phyloP scores from a whole-genome alignment of 1,284 basidiomycete genomes.

The Somion occarium region DNA sequence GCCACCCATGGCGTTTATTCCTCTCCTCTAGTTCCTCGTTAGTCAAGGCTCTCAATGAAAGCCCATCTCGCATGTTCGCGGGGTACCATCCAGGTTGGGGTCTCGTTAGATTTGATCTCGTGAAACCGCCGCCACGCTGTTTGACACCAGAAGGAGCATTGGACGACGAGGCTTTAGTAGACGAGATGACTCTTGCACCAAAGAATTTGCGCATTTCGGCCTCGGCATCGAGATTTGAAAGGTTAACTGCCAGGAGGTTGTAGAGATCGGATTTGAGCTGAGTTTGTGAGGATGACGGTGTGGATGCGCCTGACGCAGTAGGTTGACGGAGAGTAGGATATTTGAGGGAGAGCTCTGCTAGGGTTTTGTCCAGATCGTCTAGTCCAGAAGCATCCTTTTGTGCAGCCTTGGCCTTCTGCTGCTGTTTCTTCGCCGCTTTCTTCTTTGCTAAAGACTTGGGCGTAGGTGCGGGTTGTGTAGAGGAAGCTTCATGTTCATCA shows the following conservation, averaged over 20 bases:
- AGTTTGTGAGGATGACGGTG: conserved; percentile 19
- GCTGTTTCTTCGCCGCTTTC: conserved; percentile 48
- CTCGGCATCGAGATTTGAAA: conserved; percentile 79
- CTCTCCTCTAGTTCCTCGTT: conserved; percentile 50
- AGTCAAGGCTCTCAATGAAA: conserved; percentile 57
- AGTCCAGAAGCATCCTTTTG: conserved; percentile 41
- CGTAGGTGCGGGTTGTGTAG: conserved; percentile 22
- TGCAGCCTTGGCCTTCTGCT: conserved; percentile 48
- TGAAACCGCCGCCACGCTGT: conserved; percentile 20
- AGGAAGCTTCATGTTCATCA: conserved; percentile 32
- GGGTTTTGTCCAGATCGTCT: conserved; percentile 79
- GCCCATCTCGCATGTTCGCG: conserved; percentile 60
- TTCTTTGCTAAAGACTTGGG: conserved; percentile 30
- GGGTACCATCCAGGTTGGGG: conserved; percentile 62
- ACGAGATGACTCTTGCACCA: conserved; percentile 78
- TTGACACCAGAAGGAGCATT: conserved; percentile 13
- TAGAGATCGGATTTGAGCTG: conserved; percentile 36
- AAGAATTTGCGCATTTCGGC: conserved; percentile 91
- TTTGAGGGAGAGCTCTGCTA: conserved; percentile 80
- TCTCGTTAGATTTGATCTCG: conserved; percentile 59
- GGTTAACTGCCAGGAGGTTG: conserved; percentile 68
- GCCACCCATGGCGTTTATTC: conserved; percentile 37
- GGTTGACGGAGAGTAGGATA: conserved; percentile 50
- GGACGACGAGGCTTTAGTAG: conserved; percentile 42
- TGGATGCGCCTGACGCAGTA: conserved; percentile 18